These are phyloP conservation scores for Cymbopogon flexuosus DNA, from an alignment of 202 grass and related monocot species.

Conservation along the genomic window DNA sequence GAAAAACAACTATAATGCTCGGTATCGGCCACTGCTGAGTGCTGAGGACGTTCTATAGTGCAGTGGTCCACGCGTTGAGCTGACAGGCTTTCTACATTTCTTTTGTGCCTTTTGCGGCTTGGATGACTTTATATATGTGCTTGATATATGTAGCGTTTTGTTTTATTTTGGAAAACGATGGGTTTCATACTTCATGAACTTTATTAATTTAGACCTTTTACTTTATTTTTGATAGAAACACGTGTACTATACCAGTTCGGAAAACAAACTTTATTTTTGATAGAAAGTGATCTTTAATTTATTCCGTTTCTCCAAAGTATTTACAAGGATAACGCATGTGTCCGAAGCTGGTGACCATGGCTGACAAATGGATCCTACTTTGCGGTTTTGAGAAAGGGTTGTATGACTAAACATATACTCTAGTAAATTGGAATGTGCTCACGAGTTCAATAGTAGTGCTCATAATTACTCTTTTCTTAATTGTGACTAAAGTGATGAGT, in stretches of 20 bases:
- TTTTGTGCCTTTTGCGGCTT: not conserved
- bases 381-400: too few species aligned
- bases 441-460: not conserved
- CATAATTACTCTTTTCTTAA: not conserved
- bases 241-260: too few species aligned
- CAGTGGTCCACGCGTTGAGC: conserved; percentile 33
- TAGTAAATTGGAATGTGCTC: not conserved
- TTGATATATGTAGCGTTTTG: not conserved
- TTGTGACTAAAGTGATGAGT: not conserved
- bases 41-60: not conserved
- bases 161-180: not conserved
- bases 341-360: not conserved
- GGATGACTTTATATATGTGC: not conserved
- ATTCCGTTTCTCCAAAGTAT: too few species aligned
- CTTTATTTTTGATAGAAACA: not conserved
- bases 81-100: not conserved
- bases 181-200: not conserved
- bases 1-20: not conserved
- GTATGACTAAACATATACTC: too few species aligned
- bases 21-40: not conserved
- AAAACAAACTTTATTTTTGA: not conserved
- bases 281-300: not conserved
- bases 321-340: not conserved
- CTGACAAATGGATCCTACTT: not conserved
- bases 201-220: not conserved